These are phyloP conservation scores for Heliophila coronopifolia DNA, from an alignment of 441 rosid genomes.

Conservation along the genomic window DNA sequence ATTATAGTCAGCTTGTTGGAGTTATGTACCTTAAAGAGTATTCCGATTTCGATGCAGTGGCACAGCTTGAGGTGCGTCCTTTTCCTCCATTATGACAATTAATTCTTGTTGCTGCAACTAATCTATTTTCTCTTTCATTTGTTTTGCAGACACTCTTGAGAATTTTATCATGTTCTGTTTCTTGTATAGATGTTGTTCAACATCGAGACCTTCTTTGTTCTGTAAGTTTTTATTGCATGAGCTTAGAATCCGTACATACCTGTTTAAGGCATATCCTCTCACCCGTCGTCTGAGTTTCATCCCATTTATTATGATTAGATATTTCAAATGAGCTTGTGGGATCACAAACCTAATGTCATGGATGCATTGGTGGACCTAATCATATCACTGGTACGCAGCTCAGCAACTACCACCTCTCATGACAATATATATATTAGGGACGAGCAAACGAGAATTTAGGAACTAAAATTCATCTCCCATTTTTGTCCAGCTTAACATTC, in stretches of 20 bases:
- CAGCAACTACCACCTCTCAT: not conserved
- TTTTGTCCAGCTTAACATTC: too few relatives aligned
- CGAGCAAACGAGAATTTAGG: too few relatives aligned
- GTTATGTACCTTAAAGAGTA: conserved; percentile 43
- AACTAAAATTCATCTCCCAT: too few relatives aligned
- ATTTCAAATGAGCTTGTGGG: conserved; percentile 73
- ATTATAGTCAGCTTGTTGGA: conserved; percentile 58
- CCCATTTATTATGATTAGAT: conserved; percentile 37
- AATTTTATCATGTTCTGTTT: conserved; percentile 56
- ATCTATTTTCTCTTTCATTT: not conserved
- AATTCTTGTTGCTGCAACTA: not conserved
- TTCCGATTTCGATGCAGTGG: conserved; percentile 50
- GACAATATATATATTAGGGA: too few relatives aligned
- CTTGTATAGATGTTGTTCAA: conserved; percentile 45
- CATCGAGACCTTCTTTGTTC: conserved; percentile 58
- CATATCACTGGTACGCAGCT: conserved; percentile 47
- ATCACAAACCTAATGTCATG: conserved; percentile 53
- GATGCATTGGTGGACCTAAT: conserved; percentile 63
- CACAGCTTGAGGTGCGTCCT: conserved; percentile 54
- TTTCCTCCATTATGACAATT: not conserved
- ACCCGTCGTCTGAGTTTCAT: not conserved
- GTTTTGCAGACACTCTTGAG: conserved; percentile 51
- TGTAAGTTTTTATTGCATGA: conserved; percentile 37
- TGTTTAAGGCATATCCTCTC: not conserved
- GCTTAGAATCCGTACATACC: not conserved